These are phyloP conservation scores for Nicotiana rustica DNA, from an alignment of 305 asterid genomes.

Conservation along the genomic window DNA sequence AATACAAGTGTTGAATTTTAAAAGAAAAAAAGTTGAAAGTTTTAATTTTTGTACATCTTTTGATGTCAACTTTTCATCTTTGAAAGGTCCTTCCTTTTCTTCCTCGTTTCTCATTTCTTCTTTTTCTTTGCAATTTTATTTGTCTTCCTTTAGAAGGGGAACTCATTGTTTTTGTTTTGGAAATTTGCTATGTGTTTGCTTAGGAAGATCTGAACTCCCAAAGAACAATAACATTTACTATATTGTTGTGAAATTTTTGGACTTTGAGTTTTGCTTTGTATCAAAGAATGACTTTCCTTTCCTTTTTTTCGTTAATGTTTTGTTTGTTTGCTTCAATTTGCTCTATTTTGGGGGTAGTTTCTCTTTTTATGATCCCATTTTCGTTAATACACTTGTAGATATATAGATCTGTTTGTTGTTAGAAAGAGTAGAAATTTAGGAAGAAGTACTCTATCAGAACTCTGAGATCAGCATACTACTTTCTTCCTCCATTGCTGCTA, in stretches of 20 bases:
- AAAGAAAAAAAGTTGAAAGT: not conserved
- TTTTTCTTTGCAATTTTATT: not conserved
- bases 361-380: conserved; percentile 53
- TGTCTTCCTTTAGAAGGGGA: conserved; percentile 37
- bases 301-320: conserved; percentile 42
- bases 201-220: conserved; percentile 39
- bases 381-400: conserved; percentile 47
- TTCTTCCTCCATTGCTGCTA: conserved; percentile 40
- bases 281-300: conserved; percentile 46
- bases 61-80: not conserved
- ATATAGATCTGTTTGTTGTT: conserved; percentile 55
- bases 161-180: conserved; percentile 7
- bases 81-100: not conserved
- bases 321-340: conserved; percentile 42
- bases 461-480: conserved; percentile 51
- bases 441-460: conserved; percentile 40
- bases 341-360: conserved; percentile 1
- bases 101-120: not conserved
- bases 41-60: not conserved
- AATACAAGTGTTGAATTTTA: too few species aligned
- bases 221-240: not conserved
- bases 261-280: conserved; percentile 29
- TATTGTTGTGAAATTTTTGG: conserved; percentile 35
- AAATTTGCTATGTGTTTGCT: conserved; percentile 38
- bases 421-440: conserved; percentile 45